phyloP scores from a whole-genome alignment of 345 rosid genomes.

The Gossypium stocksii region DNA sequence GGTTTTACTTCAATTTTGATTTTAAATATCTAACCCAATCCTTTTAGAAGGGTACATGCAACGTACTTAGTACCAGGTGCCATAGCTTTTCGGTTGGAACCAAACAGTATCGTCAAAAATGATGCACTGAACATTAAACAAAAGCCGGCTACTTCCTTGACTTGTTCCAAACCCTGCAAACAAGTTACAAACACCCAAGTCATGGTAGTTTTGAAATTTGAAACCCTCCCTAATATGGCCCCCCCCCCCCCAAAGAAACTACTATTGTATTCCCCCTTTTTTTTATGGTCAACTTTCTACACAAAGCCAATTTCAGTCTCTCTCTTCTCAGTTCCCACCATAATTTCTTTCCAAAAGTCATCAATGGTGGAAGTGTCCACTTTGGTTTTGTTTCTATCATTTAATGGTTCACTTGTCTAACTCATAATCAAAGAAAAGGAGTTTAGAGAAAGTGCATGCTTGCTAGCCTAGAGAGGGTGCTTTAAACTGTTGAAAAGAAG shows the following conservation, averaged over 20 bases:
- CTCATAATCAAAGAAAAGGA: not conserved
- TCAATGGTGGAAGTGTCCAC: slow-evolving; percentile 10
- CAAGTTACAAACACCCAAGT: not conserved
- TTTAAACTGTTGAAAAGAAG: not conserved
- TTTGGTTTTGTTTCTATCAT: not conserved
- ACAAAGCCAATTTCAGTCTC: not conserved
- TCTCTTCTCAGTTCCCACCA: slow-evolving; percentile 4
- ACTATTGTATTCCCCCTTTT: not conserved
- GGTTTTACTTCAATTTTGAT: too few relatives aligned
- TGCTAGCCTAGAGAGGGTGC: not conserved
- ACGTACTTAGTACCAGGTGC: not conserved
- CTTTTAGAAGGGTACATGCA: not conserved
- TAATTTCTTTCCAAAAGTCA: not conserved
- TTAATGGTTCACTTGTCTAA: not conserved
- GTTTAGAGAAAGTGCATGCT: not conserved
- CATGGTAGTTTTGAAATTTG: not conserved
- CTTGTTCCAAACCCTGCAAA: not conserved
- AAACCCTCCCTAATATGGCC: not conserved
- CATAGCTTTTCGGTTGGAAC: not conserved
- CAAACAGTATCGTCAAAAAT: not conserved
- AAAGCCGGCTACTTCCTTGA: slow-evolving; percentile 2
- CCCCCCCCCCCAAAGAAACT: not conserved
- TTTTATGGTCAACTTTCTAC: not conserved
- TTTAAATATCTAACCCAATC: not conserved
- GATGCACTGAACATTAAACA: not conserved